Base-by-base conservation (phyloP, 176 grass and related monocot species). In the Lolium multiflorum region DNA sequence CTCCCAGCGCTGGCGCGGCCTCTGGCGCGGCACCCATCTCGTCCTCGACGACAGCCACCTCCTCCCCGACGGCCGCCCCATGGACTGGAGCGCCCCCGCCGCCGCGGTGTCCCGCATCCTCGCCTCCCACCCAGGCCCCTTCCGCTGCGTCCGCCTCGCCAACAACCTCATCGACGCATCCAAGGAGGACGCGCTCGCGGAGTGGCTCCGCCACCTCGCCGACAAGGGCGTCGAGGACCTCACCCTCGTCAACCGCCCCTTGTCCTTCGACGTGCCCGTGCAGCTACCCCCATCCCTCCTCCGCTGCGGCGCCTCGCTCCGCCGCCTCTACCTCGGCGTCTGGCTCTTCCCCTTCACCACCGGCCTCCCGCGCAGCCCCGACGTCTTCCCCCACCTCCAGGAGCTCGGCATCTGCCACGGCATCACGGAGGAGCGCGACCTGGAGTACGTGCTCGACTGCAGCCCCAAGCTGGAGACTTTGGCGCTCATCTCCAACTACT, bases 401-500 rank as follows among this genome's bases (percentile, higher is more conserved):
- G 70, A 75, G 52, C 82, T 84, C 38, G 41, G 35, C 54, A 20
- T 74, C 55, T 62, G 13, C 11, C 0, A 4, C 25, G 18, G 46
- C 70, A 10, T 22, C 9, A 46, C 26, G 11, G 39, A 46, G 12
- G 70, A 84, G 3, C 55, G 17, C 9, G 82, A 64, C 22, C 17
- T 76, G 10, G 15, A 75, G 9, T 20, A n/a, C 82, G 10, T 84
- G 39, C 16, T 84, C 9, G 52, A 55, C 0, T 55, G 81, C 18
- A 71, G 81, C 81, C 49, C 51, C 28, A 47, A 26, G 46, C 28
- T 83, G 51, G 28, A 60, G 81, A 74, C 12, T 6, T 5, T 83
- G 1, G n/a, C 55, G 8, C 1, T 74, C 67, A 21, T 57, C 51
- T 24, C 14, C 51, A 71, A 22, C 46, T 47, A 14, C 12, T 31